Evolutionary conservation across 2,329 filamentous ascomycete genomes (phyloP).

Genomic region (Botrytis byssoidea): DNA sequence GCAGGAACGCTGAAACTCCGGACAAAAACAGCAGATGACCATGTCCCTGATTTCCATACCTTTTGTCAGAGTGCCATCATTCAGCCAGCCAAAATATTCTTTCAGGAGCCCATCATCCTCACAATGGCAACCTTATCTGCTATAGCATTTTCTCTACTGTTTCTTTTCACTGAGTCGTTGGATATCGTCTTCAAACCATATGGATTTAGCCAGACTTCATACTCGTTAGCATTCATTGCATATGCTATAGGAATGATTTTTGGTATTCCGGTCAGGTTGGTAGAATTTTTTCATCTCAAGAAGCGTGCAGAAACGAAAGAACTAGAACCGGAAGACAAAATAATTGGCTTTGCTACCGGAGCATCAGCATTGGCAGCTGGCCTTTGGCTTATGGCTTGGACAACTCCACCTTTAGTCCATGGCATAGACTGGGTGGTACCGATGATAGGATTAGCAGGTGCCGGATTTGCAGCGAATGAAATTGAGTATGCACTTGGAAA

Average conservation of each 20-base stretch:
- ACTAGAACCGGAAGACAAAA: conserved; percentile 47
- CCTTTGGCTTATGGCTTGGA: conserved; percentile 49
- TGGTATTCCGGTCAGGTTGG: conserved; percentile 45
- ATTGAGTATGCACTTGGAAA: conserved; percentile 43
- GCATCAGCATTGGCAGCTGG: conserved; percentile 45
- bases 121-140: conserved; percentile 45
- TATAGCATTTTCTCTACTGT: conserved; percentile 47
- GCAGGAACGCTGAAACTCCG: conserved; percentile 34
- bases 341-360: conserved; percentile 47
- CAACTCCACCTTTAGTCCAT: conserved; percentile 44
- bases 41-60: conserved; percentile 40
- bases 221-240: conserved; percentile 45
- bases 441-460: conserved; percentile 43
- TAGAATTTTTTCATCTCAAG: conserved; percentile 42
- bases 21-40: conserved; percentile 42
- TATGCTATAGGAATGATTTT: conserved; percentile 43
- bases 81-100: conserved; percentile 45
- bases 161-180: conserved; percentile 48
- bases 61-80: conserved; percentile 44
- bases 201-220: conserved; percentile 38
- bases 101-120: conserved; percentile 49
- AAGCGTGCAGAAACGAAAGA: conserved; percentile 17
- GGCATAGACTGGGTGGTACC: conserved; percentile 43
- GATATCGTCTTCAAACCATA: conserved; percentile 42
- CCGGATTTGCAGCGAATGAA: conserved; percentile 50